Conservation (phyloP, 2,329 filamentous ascomycete genomes). For the Helicocarpus griseus region DNA sequence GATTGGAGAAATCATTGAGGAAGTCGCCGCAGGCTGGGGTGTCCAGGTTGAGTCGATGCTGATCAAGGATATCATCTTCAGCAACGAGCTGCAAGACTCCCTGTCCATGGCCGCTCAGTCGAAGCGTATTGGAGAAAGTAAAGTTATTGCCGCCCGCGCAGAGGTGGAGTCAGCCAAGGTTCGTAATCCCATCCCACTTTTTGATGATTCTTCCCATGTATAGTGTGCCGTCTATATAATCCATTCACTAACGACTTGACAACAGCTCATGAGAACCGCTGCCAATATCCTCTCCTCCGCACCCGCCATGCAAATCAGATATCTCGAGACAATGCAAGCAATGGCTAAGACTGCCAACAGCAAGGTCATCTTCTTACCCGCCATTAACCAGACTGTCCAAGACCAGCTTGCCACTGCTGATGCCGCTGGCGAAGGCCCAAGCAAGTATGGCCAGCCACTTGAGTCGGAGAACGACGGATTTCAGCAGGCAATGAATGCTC, state of each 20-base stretch:
- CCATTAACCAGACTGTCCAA: constrained; percentile 49
- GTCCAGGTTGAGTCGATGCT: constrained; percentile 97
- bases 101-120: constrained; percentile 97
- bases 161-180: constrained; percentile 95
- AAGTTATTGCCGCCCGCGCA: constrained; percentile 93
- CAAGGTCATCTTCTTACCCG: constrained; percentile 78
- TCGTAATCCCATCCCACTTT: constrained; percentile 17
- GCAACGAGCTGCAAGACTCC: constrained; percentile 86
- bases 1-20: constrained; percentile 95
- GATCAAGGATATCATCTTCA: constrained; percentile 99
- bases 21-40: constrained; percentile 88
- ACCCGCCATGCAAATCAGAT: constrained; percentile 96
- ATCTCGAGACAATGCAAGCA: constrained; percentile 95
- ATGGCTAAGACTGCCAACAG: constrained; percentile 92
- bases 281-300: constrained; percentile 87
- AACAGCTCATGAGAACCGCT: constrained; percentile 48
- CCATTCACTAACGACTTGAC: not conserved
- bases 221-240: not conserved
- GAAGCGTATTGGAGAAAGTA: constrained; percentile 96
- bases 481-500: constrained; percentile 70
- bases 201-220: constrained; percentile 52
- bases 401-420: constrained; percentile 42
- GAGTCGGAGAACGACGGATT: constrained; percentile 48
- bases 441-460: constrained; percentile 34
- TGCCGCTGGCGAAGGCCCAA: constrained; percentile 47